Percentiles rank a stretch among this genome's conserved stretches.
phyloP scores from a whole-genome alignment of 164 flowering plant genomes.

The grape (Vitis vinifera) region DNA sequence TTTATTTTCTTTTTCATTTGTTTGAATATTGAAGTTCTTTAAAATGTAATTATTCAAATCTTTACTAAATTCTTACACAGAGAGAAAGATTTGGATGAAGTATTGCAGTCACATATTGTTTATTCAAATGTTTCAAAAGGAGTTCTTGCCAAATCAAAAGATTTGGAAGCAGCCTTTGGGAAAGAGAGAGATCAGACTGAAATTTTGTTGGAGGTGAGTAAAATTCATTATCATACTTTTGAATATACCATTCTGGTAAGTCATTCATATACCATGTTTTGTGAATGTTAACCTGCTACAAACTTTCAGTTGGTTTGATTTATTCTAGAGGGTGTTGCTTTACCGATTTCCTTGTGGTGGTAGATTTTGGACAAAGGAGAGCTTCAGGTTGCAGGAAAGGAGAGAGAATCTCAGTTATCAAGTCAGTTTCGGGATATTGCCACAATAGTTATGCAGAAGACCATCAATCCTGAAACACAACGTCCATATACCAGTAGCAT shows the following conservation, averaged over 20 bases:
- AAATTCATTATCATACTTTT: too few relatives aligned
- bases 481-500: conserved; percentile 93
- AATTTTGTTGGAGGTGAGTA: conserved; percentile 81
- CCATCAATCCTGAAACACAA: conserved; percentile 84
- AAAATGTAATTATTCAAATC: background rate
- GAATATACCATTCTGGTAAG: too few relatives aligned
- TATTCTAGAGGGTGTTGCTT: background rate
- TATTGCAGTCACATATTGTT: conserved; percentile 90
- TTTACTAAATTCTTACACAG: conserved; percentile 34
- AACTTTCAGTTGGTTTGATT: background rate
- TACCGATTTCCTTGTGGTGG: background rate
- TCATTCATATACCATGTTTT: too few relatives aligned
- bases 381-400: conserved; percentile 98
- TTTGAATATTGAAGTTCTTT: background rate
- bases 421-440: conserved; percentile 97
- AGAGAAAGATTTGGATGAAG: conserved; percentile 96
- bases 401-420: conserved; percentile 82
- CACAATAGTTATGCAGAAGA: conserved; percentile 96
- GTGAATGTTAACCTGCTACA: background rate
- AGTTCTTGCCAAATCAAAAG: conserved; percentile 83
- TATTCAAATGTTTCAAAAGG: conserved; percentile 98
- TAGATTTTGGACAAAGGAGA: conserved; percentile 97
- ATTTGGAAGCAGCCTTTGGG: conserved; percentile 68
- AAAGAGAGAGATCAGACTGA: conserved; percentile 65
- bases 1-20: background rate